Evolutionary conservation across 140 eudicot species (phyloP).

Genomic region (Ambrosia hybrid): DNA sequence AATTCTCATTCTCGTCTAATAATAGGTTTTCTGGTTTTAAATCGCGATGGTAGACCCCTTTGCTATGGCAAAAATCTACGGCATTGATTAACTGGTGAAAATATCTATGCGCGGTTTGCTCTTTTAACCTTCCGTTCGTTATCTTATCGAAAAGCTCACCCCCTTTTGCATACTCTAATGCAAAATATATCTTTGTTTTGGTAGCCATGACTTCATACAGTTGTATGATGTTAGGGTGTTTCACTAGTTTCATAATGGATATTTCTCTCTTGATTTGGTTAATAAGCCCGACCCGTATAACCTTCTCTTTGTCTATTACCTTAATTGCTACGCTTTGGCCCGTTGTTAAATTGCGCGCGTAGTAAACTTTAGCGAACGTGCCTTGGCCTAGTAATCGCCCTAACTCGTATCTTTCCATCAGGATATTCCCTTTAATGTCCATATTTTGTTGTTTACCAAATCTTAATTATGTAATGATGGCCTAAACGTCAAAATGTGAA

Average conservation of each 20-base stretch:
- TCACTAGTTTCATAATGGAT: slow-evolving; percentile 60
- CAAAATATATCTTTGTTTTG: slow-evolving; percentile 68
- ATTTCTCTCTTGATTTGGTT: slow-evolving; percentile 71
- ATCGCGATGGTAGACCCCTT: slow-evolving; percentile 84
- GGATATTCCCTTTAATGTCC: slow-evolving; percentile 45
- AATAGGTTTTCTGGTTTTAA: slow-evolving; percentile 73
- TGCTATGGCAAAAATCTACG: slow-evolving; percentile 70
- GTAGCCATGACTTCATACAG: slow-evolving; percentile 85
- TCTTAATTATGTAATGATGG: slow-evolving; percentile 1
- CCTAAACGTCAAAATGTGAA: slow-evolving; percentile 25
- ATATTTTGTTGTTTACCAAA: slow-evolving; percentile 22
- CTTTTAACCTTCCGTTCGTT: slow-evolving; percentile 63
- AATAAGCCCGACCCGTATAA: slow-evolving; percentile 44
- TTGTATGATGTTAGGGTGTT: slow-evolving; percentile 63
- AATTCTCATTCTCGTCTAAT: slow-evolving; percentile 62
- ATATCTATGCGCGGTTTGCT: slow-evolving; percentile 56
- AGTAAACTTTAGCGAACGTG: slow-evolving; percentile 71
- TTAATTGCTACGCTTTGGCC: slow-evolving; percentile 78
- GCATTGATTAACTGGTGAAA: slow-evolving; percentile 67
- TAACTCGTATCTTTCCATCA: slow-evolving; percentile 72
- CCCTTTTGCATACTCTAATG: slow-evolving; percentile 67
- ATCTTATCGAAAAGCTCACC: slow-evolving; percentile 81
- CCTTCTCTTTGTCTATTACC: slow-evolving; percentile 63
- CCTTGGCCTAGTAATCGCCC: slow-evolving; percentile 83
- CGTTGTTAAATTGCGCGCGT: slow-evolving; percentile 49